Evolutionary conservation across 2,329 filamentous ascomycete genomes (phyloP).

Genomic region (Aspergillus sp.): DNA sequence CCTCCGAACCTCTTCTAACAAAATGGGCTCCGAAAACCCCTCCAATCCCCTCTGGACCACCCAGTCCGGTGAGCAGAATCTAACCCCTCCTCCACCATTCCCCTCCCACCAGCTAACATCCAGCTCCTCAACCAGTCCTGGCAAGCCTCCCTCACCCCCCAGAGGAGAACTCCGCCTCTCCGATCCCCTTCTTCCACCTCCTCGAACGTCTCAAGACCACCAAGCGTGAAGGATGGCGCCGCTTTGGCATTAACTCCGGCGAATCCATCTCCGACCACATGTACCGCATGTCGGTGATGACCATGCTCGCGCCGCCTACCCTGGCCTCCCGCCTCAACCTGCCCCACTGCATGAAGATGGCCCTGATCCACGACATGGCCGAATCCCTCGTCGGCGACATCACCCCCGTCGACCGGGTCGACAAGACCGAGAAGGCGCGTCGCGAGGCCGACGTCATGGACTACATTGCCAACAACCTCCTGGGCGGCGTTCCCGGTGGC

Average conservation of each 20-base stretch:
- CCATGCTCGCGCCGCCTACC: slow-evolving; percentile 80
- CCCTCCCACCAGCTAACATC: not conserved
- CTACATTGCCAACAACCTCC: slow-evolving; percentile 72
- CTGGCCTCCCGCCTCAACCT: slow-evolving; percentile 74
- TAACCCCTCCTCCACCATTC: slow-evolving; percentile 7
- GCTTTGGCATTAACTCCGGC: slow-evolving; percentile 73
- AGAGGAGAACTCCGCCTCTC: slow-evolving; percentile 65
- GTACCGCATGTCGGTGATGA: slow-evolving; percentile 98
- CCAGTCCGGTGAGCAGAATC: slow-evolving; percentile 34
- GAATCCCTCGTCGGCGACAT: slow-evolving; percentile 95
- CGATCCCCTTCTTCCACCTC: slow-evolving; percentile 90
- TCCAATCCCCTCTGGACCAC: slow-evolving; percentile 36
- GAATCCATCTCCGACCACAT: slow-evolving; percentile 98
- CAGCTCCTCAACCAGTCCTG: slow-evolving; percentile 54
- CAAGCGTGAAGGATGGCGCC: slow-evolving; percentile 92
- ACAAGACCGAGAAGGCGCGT: slow-evolving; percentile 84
- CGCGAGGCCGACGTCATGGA: slow-evolving; percentile 91
- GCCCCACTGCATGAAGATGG: slow-evolving; percentile 88
- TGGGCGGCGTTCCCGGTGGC: slow-evolving; percentile 75
- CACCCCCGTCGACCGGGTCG: slow-evolving; percentile 79
- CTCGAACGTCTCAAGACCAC: slow-evolving; percentile 94
- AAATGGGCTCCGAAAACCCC: slow-evolving; percentile 34
- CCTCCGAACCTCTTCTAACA: not conserved
- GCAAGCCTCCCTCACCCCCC: slow-evolving; percentile 64
- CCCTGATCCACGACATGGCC: slow-evolving; percentile 95